These are phyloP conservation scores for Skeletonema marinoi DNA, from an alignment of 108 stramenopile species.

Conservation along the genomic window DNA sequence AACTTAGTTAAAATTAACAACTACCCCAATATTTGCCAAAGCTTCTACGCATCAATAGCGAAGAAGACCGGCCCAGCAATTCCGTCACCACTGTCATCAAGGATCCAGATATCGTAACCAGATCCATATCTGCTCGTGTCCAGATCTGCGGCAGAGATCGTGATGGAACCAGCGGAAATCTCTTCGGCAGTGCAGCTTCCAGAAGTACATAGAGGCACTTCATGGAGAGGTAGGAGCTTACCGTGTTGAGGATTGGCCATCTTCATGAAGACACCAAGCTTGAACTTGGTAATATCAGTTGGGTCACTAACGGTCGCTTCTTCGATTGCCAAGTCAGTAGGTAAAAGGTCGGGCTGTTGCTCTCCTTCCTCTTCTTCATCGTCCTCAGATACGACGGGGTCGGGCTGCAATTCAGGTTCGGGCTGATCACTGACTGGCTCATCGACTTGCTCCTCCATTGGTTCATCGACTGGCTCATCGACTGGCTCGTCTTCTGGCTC, in stretches of 20 bases:
- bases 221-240: background rate
- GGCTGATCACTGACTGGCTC: background rate
- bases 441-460: background rate
- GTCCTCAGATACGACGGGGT: background rate
- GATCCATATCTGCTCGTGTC: background rate
- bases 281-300: background rate
- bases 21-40: background rate
- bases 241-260: slow-evolving; percentile 38
- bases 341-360: background rate
- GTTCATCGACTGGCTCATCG: background rate
- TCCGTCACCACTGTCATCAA: slow-evolving; percentile 6
- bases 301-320: background rate
- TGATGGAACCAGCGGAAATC: background rate
- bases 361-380: background rate
- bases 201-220: background rate
- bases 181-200: background rate
- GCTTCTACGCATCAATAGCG: background rate
- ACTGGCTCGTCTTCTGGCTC: too few species aligned
- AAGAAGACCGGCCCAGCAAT: slow-evolving; percentile 10
- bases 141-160: background rate
- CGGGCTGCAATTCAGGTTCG: background rate
- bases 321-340: background rate
- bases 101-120: slow-evolving; percentile 8
- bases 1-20: background rate
- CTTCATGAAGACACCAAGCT: slow-evolving; percentile 20